Base-by-base conservation (phyloP, 2,329 filamentous ascomycete species). In the Elsinoe arachidis region DNA sequence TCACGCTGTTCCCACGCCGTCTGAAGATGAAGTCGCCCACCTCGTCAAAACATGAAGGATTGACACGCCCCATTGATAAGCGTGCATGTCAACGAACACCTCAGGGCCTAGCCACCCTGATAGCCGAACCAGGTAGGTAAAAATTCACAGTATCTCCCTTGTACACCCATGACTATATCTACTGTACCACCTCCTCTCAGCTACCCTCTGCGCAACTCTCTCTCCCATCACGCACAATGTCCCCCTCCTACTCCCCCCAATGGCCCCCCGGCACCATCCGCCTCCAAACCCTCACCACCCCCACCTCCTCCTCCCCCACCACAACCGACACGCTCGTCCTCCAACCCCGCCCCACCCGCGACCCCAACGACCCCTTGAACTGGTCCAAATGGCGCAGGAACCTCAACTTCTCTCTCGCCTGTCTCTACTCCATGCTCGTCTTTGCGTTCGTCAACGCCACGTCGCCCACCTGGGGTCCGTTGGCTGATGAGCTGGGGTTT, bases 401-500 rank as follows among this genome's bases (percentile, higher is more conserved):
- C 4, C 44, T 72, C 55, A 77, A 78, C 56, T 76, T 72, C 59
- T 63, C 62, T 12, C 67, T 78, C 3, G 69, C 72, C 0, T 66
- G 67, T 17, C 73, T 73, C 53, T 77, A 76, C 57, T 72, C 72
- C 1, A 65, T 73, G 37, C 67, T 76, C 61, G 68, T 76, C 9
- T 76, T 72, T 58, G 71, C 69, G 9, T 69, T 72, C 55, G 60
- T 76, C 34, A 71, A 75, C 5, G 72, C 73, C 21, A 74, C 72
- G 19, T 66, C 68, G 7, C 69, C 70, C 2, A 72, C 71, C 6
- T 79, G 76, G 76, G 71, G 68, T 0, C 68, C 71, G 1, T 66
- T 77, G 62, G 69, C 73, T 19, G 56, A 62, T 3, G 69, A 79
- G 57, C 68, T 80, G 0, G 70, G 72, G 35, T 74, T 78, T 63